Base-by-base conservation (phyloP, 2,329 filamentous ascomycete species). In the Monilinia fructicola region DNA sequence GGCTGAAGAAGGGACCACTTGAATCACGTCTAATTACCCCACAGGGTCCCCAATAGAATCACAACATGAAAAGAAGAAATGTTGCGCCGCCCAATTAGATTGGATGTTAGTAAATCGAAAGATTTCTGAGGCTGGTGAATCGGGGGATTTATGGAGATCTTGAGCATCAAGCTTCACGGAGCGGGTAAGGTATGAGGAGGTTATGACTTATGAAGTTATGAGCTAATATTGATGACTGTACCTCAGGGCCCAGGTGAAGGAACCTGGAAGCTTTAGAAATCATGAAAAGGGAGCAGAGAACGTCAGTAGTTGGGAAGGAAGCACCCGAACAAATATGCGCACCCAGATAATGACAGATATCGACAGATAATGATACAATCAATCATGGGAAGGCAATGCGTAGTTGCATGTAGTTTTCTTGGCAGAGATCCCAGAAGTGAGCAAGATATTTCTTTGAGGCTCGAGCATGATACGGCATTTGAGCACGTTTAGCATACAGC, bases 371-470 rank as follows among this genome's bases (percentile, higher is more conserved):
- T 58, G 55, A 23, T 35, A 35, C 31, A 35, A 35, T 23, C 38
- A 40, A n/a, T n/a, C n/a, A n/a, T n/a, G 3, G 38, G 40, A 31
- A 14, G 3, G 11, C 10, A 11, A 10, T 18, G 21, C 35, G 54
- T 42, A 42, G 54, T 26, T 23, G 5, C 40, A n/a, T 40, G 28
- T 23, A 11, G 3, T 11, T 9, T 4, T 44, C 56, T 59, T 59
- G 56, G 56, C 56, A 48, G 48, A 26, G 38, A 40, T 2, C 42
- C 42, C 26, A 59, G 21, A 18, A 31, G 18, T 59, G 44, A 50
- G 56, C 56, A 50, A 50, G 56, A 60, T 60, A 60, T 60, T 60
- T n/a, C 44, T 38, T 21, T 23, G 9, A n/a, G 42, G 26, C 18
- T 44, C 18, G 23, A 59, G 55, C 40, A 58, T 58, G 54, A 42